These are phyloP conservation scores for Penicillium taxi DNA, from an alignment of 495 filamentous ascomycete genomes.

Conservation along the genomic window DNA sequence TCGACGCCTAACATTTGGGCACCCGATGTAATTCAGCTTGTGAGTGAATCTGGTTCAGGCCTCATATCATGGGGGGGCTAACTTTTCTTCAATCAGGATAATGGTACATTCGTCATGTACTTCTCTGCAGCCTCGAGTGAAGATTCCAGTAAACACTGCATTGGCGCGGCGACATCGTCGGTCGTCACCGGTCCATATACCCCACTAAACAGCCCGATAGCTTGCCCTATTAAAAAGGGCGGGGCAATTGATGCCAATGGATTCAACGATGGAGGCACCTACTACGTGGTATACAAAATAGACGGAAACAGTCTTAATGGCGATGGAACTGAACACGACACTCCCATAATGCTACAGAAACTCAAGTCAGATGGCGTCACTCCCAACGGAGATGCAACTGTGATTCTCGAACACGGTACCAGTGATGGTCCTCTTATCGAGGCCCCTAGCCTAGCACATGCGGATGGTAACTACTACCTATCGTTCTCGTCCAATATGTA, in stretches of 20 bases:
- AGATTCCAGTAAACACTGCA: slow-evolving; percentile 29
- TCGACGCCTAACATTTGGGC: slow-evolving; percentile 37
- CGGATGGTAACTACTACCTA: slow-evolving; percentile 45
- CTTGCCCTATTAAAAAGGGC: slow-evolving; percentile 29
- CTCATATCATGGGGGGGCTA: slow-evolving; percentile 1
- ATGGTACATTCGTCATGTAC: slow-evolving; percentile 36
- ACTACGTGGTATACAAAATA: slow-evolving; percentile 43
- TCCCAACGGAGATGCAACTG: slow-evolving; percentile 30
- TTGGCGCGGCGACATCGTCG: slow-evolving; percentile 35
- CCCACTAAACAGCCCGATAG: slow-evolving; percentile 16
- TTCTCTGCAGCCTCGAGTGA: slow-evolving; percentile 24
- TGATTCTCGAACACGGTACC: slow-evolving; percentile 41
- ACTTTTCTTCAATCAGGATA: slow-evolving; percentile 15
- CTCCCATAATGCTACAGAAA: slow-evolving; percentile 49
- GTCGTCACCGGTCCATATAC: slow-evolving; percentile 32
- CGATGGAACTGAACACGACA: slow-evolving; percentile 38
- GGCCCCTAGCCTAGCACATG: slow-evolving; percentile 44
- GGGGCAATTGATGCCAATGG: slow-evolving; percentile 35
- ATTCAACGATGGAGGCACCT: slow-evolving; percentile 25
- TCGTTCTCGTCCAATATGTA: slow-evolving; percentile 51
- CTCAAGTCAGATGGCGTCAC: slow-evolving; percentile 44
- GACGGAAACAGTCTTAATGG: slow-evolving; percentile 48
- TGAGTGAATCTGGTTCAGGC: slow-evolving; percentile 2
- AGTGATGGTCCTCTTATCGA: slow-evolving; percentile 49
- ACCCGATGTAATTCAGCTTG: slow-evolving; percentile 35